Evolutionary conservation across 139 green algal species (phyloP), one percentile per base, ranked within the genome.

Genomic region (Yamagishiella unicocca): DNA sequence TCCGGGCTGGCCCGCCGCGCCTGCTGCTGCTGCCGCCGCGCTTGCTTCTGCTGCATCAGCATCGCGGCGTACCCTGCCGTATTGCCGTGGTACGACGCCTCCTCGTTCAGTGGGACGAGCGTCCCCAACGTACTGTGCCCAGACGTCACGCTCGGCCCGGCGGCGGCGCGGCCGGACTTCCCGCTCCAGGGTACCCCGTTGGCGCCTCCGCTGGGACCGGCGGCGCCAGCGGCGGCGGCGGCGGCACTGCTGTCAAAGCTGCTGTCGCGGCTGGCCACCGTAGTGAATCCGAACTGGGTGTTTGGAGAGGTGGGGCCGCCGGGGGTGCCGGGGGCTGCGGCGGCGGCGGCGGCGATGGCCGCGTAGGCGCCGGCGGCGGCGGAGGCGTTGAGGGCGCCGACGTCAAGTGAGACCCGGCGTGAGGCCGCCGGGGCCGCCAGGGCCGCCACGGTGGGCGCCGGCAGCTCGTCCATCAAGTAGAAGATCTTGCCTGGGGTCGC

Each of bases 401-500:
- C 22, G 17, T 76, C 79, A 31, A 76, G 33, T 40, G 43, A 73
- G 31, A 24, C 45, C 2, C 50, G 62, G 27, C 64, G 64, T 19
- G 27, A 45, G 6, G 24, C 64, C 35, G 66, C 64, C 33, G 45
- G 45, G 1, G 31, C 40, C 25, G 35, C 29, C 43, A 87, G 45
- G 0, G 79, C 79, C 1, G 62, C 38, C 8, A 64, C 79, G 33
- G 55, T 54, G 35, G 42, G 19, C 27, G 79, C 64, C 17, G 81
- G 81, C 25, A 87, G 81, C 81, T 87, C 81, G 27, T 87, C 81
- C 45, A 87, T 45, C 31, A 87, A 66, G 46, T 87, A 87, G 67
- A 87, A 87, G n/a, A 87, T 87, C 43, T 87, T 87, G 46, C 79
- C 79, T 85, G 79, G 17, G 43, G 3, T 24, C 19, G 58, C 58